A percentile compares a stretch with the other conserved stretches of the same genome.
Evolutionary conservation across 306 rosid species (phyloP).

Genomic region (Prunus fruticosa): DNA sequence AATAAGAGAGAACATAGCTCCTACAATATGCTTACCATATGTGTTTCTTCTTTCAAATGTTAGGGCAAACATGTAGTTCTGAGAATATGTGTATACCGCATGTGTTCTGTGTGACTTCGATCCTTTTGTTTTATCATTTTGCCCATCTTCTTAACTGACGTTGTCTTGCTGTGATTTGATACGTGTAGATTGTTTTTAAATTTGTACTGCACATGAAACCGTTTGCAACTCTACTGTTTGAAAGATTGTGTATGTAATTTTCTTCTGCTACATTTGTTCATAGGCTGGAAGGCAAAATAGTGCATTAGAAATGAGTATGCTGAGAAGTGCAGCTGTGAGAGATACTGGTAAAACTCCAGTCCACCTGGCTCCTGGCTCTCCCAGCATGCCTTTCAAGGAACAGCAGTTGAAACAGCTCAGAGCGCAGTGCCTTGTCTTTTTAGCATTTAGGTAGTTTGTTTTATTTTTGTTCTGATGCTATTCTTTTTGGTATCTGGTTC

Average conservation of each 20-base stretch:
- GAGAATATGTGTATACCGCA: neutral
- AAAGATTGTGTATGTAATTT: constrained; percentile 14
- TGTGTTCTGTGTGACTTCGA: neutral
- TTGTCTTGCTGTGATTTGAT: neutral
- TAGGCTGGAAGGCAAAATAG: constrained; percentile 77
- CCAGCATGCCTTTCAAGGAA: constrained; percentile 78
- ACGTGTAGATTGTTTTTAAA: neutral
- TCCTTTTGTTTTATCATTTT: neutral
- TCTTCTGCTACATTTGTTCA: constrained; percentile 38
- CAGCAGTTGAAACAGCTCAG: constrained; percentile 97
- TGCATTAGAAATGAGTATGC: constrained; percentile 55
- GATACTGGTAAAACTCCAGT: constrained; percentile 79
- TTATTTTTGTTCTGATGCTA: constrained; percentile 4
- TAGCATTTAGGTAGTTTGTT: constrained; percentile 79
- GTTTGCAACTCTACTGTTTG: constrained; percentile 19
- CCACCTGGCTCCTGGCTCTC: constrained; percentile 36
- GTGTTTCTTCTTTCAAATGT: neutral
- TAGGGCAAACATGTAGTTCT: neutral
- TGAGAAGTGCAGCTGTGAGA: constrained; percentile 58
- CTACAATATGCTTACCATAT: neutral
- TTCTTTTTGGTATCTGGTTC: constrained; percentile 3
- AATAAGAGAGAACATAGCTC: neutral
- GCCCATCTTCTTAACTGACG: neutral
- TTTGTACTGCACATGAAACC: neutral
- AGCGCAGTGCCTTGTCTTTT: constrained; percentile 99